These are phyloP conservation scores for Leccinum ponderosum DNA, from an alignment of 1,284 basidiomycete species.

Conservation along the genomic window DNA sequence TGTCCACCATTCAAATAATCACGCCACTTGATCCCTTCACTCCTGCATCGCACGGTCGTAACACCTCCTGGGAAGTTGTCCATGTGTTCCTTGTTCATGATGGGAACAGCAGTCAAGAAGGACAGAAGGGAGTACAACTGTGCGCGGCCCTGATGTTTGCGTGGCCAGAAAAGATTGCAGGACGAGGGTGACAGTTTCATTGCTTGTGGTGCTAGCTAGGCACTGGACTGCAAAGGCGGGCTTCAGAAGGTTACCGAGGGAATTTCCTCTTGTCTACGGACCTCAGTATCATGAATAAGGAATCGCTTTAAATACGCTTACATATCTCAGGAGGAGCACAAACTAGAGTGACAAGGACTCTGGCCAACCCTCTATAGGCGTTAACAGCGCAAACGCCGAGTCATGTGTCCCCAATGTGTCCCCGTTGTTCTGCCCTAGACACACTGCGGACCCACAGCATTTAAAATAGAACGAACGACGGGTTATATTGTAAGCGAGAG, in stretches of 20 bases:
- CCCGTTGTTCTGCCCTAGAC: slow-evolving; percentile 21
- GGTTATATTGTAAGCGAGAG: slow-evolving; percentile 57
- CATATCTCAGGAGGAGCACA: neutral
- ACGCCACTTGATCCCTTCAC: neutral
- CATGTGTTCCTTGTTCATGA: slow-evolving; percentile 7
- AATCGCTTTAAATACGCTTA: neutral
- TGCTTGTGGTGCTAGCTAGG: neutral
- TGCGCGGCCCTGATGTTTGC: slow-evolving; percentile 8
- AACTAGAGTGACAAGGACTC: slow-evolving; percentile 7
- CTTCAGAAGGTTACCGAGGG: neutral
- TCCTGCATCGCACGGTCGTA: neutral
- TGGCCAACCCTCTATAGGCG: neutral
- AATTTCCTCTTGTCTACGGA: slow-evolving; percentile 7
- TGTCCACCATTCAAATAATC: neutral
- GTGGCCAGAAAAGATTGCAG: neutral
- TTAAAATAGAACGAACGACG: slow-evolving; percentile 60
- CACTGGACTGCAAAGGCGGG: neutral
- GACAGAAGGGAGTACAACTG: neutral
- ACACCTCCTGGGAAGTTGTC: neutral
- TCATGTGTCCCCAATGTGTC: slow-evolving; percentile 14
- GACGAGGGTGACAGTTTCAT: neutral
- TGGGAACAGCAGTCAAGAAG: slow-evolving; percentile 12
- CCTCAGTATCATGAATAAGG: neutral
- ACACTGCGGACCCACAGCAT: slow-evolving; percentile 37
- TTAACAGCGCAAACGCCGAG: neutral